These are phyloP conservation scores for Hypoxylon lienhwacheense DNA, from an alignment of 495 filamentous ascomycete genomes.

Conservation along the genomic window DNA sequence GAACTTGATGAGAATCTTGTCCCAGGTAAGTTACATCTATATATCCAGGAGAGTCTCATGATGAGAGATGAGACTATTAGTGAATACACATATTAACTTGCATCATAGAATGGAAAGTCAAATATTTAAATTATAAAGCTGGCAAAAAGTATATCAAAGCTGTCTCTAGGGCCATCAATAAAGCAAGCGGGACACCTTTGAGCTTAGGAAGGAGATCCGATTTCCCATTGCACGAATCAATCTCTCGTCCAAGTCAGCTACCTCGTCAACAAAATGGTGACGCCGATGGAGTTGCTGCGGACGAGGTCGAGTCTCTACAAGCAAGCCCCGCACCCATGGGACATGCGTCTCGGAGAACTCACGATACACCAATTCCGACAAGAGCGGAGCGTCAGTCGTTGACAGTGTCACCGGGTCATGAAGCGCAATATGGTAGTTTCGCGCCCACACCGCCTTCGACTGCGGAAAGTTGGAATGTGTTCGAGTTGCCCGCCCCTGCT, in stretches of 20 bases:
- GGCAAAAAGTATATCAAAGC: conserved; percentile 91
- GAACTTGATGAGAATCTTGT: conserved; percentile 86
- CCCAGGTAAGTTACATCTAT: conserved; percentile 53
- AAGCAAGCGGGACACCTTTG: conserved; percentile 59
- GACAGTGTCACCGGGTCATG: conserved; percentile 37
- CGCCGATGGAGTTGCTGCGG: conserved; percentile 1
- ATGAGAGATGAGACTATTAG: neutral
- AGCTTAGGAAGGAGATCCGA: conserved; percentile 30
- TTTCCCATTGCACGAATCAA: conserved; percentile 21
- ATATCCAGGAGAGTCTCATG: neutral
- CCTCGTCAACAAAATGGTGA: conserved; percentile 29
- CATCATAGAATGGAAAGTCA: conserved; percentile 75
- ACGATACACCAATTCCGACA: conserved; percentile 34
- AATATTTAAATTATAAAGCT: conserved; percentile 91
- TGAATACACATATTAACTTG: conserved; percentile 6
- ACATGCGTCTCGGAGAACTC: conserved; percentile 31
- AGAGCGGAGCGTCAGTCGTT: conserved; percentile 41
- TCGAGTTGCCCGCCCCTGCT: conserved; percentile 75
- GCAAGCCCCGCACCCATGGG: conserved; percentile 30
- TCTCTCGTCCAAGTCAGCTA: conserved; percentile 26
- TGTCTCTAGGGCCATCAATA: conserved; percentile 68
- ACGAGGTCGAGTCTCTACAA: conserved; percentile 30
- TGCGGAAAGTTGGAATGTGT: conserved; percentile 40
- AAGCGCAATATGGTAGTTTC: conserved; percentile 73
- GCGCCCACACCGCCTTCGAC: conserved; percentile 60